Conservation (phyloP, 208 protist genomes). For the Acanthamoeba lenticulata region DNA sequence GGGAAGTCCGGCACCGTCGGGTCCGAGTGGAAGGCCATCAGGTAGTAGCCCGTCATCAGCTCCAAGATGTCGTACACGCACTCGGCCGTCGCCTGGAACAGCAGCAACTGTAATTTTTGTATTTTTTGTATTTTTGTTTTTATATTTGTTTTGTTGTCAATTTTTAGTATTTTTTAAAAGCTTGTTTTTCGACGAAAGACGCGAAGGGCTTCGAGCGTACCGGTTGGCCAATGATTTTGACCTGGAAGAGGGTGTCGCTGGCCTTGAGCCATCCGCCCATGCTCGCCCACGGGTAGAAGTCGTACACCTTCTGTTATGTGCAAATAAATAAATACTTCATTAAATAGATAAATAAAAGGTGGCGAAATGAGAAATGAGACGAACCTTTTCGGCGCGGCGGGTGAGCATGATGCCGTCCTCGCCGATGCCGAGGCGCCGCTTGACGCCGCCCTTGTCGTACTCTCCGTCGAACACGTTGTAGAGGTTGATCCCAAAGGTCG, state of each 20-base stretch:
- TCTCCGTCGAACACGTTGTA: constrained; percentile 53
- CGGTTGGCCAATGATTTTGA: not conserved
- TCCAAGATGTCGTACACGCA: constrained; percentile 41
- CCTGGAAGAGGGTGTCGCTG: not conserved
- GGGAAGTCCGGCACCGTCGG: not conserved
- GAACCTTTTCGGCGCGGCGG: not conserved
- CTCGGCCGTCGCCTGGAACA: not conserved
- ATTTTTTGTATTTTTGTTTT: too few species aligned
- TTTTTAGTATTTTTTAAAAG: too few species aligned
- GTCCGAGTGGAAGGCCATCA: not conserved
- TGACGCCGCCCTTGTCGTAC: not conserved
- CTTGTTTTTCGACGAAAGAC: too few species aligned
- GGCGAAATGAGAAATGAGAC: not conserved
- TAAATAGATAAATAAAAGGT: not conserved
- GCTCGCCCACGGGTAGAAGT: constrained; percentile 11
- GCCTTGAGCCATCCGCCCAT: not conserved
- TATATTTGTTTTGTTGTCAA: not conserved
- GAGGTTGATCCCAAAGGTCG: constrained; percentile 8
- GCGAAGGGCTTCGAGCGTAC: not conserved
- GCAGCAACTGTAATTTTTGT: not conserved
- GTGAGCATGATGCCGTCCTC: constrained; percentile 55
- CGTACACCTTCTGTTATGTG: not conserved
- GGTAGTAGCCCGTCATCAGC: constrained; percentile 42
- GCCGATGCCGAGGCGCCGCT: not conserved
- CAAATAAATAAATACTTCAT: not conserved